Conservation (phyloP, 495 filamentous ascomycete genomes). For the Poronia punctata region DNA sequence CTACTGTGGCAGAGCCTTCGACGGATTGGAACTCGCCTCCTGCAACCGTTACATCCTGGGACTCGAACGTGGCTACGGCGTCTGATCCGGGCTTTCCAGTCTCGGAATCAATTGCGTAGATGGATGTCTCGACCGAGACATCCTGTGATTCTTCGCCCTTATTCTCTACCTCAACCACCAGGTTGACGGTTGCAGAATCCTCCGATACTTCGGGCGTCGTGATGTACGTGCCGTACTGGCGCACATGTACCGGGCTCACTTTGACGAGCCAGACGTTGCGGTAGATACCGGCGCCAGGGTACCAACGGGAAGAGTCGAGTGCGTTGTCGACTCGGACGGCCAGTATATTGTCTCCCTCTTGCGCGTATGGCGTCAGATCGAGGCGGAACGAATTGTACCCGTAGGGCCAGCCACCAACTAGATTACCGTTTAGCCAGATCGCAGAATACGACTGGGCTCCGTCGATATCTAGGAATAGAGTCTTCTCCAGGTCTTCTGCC, state of each 20-base stretch:
- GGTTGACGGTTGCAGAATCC: slow-evolving; percentile 29
- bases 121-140: slow-evolving; percentile 22
- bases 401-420: slow-evolving; percentile 46
- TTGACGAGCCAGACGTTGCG: slow-evolving; percentile 45
- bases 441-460: slow-evolving; percentile 43
- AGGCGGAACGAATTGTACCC: slow-evolving; percentile 43
- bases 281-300: slow-evolving; percentile 45
- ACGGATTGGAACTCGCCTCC: slow-evolving; percentile 24
- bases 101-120: slow-evolving; percentile 17
- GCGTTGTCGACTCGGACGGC: slow-evolving; percentile 45
- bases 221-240: slow-evolving; percentile 38
- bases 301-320: slow-evolving; percentile 39
- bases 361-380: slow-evolving; percentile 39
- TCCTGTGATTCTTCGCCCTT: slow-evolving; percentile 16
- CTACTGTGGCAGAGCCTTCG: slow-evolving; percentile 27
- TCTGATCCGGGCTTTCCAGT: slow-evolving; percentile 13
- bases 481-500: slow-evolving; percentile 25
- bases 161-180: slow-evolving; percentile 37
- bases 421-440: slow-evolving; percentile 42
- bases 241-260: slow-evolving; percentile 34
- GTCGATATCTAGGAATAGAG: slow-evolving; percentile 41
- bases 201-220: slow-evolving; percentile 32
- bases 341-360: slow-evolving; percentile 31
- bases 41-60: slow-evolving; percentile 16
- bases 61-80: slow-evolving; percentile 21